Percentiles rank a stretch among this genome's conserved stretches.
These are phyloP conservation scores for Porphyrellus cyaneotinctus DNA, from an alignment of 768 basidiomycete species.

Conservation along the genomic window DNA sequence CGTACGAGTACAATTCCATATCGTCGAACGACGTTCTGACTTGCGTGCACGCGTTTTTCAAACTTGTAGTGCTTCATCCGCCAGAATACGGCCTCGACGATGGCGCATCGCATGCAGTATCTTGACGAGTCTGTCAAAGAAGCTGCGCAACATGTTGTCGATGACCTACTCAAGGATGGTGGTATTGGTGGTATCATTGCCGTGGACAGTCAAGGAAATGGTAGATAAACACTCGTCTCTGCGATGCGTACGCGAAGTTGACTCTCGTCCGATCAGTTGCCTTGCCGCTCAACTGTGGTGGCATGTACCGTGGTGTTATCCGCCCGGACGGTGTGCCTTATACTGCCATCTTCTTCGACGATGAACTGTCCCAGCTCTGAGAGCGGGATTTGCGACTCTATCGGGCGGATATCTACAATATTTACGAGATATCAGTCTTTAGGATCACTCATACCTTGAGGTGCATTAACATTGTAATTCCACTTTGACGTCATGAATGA, in stretches of 20 bases:
- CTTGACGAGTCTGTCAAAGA: constrained; percentile 50
- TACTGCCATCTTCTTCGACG: constrained; percentile 77
- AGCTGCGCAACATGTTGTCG: constrained; percentile 53
- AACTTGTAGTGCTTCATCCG: constrained; percentile 69
- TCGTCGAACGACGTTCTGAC: constrained; percentile 4
- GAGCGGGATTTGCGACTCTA: not conserved
- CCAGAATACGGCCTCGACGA: constrained; percentile 57
- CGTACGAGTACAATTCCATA: constrained; percentile 37
- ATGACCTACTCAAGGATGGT: constrained; percentile 53
- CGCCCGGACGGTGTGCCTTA: constrained; percentile 62
- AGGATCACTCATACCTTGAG: not conserved
- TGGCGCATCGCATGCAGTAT: constrained; percentile 64
- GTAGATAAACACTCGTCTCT: constrained; percentile 34
- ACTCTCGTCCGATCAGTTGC: constrained; percentile 43
- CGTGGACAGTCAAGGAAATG: constrained; percentile 64
- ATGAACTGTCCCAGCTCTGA: constrained; percentile 36
- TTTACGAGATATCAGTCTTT: not conserved
- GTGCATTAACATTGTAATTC: not conserved
- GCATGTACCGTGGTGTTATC: constrained; percentile 82
- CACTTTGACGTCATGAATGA: no score
- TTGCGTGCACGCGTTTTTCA: not conserved
- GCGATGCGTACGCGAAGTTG: not conserved
- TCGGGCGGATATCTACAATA: no score
- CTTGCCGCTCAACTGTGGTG: constrained; percentile 68
- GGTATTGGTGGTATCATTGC: constrained; percentile 76